Evolutionary conservation across 1,284 basidiomycete genomes (phyloP), one percentile per base, ranked within the genome.

Genomic region (Jaminaea rosea): DNA sequence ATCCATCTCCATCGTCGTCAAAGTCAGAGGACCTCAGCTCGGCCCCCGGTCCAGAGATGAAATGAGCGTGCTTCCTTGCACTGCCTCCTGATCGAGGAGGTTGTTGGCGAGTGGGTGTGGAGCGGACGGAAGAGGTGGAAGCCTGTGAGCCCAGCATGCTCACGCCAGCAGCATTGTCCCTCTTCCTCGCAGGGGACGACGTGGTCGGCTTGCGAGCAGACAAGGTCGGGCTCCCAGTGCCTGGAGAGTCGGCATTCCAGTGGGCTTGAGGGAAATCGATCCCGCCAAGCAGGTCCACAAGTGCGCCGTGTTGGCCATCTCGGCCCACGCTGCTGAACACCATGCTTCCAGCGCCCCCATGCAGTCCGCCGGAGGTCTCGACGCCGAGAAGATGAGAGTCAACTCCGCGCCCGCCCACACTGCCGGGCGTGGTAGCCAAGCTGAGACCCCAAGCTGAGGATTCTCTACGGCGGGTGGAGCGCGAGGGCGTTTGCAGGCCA

Each of bases 401-500:
- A n/a, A n/a, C n/a, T n/a, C n/a, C n/a, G n/a, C 39, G 39, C 13
- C 24, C 39, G 7, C 39, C 19, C 19, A 11, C 39, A 24, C 39
- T 42, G 4, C 39, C 39, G 19, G 39, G 39, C 17, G 39, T 42
- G 19, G 39, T 36, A n/a, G 34, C 34, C 39, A 42, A 17, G 39
- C 39, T 23, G 17, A 42, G 39, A 7, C 19, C 39, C 39, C 39
- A 42, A 24, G 19, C 39, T 5, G 39, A 42, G 13, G 39, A 24
- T 23, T 42, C 39, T 13, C 39, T n/a, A 21, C 39, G 39, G 24
- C 39, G 39, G 23, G 39, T 23, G 4, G 39, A 42, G 15, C 39
- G 39, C 23, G 39, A 42, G 39, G 39, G 39, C 4, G 39, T 42
- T 17, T 42, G 39, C 23, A 42, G 39, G 11, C 39, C 39, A 42